phyloP scores from a whole-genome alignment of 2,329 filamentous ascomycete species.

The Sporothrix mexicana region DNA sequence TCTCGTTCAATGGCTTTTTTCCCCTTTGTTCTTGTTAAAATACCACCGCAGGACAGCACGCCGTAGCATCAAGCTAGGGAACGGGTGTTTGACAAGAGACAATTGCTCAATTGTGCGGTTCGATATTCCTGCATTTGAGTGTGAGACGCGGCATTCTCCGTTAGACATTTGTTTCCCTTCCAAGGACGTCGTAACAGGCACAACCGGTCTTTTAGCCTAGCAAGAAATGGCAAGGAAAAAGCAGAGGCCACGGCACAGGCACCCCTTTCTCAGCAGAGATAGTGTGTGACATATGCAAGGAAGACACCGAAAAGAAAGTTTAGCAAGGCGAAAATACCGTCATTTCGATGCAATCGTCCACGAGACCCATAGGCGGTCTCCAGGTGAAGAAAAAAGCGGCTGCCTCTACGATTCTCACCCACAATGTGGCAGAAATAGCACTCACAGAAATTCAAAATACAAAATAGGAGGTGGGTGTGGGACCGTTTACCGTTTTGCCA shows the following conservation, averaged over 20 bases:
- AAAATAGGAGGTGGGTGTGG: slow-evolving; percentile 12
- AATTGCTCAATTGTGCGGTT: background rate
- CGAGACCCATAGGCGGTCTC: background rate
- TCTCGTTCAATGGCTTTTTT: background rate
- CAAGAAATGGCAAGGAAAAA: background rate
- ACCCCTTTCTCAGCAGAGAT: background rate
- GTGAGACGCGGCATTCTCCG: slow-evolving; percentile 15
- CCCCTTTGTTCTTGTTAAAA: background rate
- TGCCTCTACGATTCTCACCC: background rate
- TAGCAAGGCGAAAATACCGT: slow-evolving; percentile 19
- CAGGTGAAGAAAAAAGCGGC: background rate
- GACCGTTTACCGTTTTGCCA: slow-evolving; percentile 4
- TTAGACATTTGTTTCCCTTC: background rate
- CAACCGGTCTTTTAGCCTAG: too few relatives aligned
- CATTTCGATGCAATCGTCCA: slow-evolving; percentile 26
- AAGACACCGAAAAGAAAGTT: background rate
- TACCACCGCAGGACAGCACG: background rate
- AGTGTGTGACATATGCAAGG: slow-evolving; percentile 23
- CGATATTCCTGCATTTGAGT: background rate
- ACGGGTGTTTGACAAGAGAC: background rate
- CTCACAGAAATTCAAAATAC: background rate
- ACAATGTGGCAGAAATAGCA: background rate
- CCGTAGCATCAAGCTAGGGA: background rate
- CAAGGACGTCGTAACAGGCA: background rate
- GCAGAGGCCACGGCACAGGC: background rate